A percentile compares a stretch with the other conserved stretches of the same genome.
These are phyloP conservation scores for Pseudogymnoascus sp. DNA, from an alignment of 2,329 filamentous ascomycete species.

Conservation along the genomic window DNA sequence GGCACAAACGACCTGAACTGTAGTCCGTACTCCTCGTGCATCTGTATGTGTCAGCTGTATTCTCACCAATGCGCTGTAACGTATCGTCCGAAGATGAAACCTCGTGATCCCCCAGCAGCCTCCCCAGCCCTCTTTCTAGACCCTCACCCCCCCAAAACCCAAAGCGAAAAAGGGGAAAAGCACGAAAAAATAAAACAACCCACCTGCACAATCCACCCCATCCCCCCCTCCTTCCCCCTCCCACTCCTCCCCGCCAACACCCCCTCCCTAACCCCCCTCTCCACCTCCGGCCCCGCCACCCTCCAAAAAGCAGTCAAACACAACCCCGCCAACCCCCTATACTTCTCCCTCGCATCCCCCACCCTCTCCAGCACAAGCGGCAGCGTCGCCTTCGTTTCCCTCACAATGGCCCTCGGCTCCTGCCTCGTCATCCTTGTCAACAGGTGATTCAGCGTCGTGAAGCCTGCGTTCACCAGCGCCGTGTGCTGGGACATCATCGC, in stretches of 20 bases:
- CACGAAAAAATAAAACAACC: constrained; percentile 16
- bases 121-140: constrained; percentile 20
- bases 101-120: not conserved
- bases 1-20: constrained; percentile 79
- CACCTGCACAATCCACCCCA: constrained; percentile 79
- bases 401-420: constrained; percentile 63
- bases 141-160: constrained; percentile 14
- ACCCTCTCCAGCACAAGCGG: constrained; percentile 74
- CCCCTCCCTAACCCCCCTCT: constrained; percentile 67
- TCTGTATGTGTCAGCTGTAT: constrained; percentile 38
- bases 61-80: constrained; percentile 5
- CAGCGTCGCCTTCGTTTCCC: constrained; percentile 63
- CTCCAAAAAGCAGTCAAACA: constrained; percentile 70
- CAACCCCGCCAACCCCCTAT: constrained; percentile 64
- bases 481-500: constrained; percentile 71
- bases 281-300: constrained; percentile 62
- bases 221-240: constrained; percentile 72
- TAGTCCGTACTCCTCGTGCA: constrained; percentile 71
- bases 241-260: constrained; percentile 75
- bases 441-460: constrained; percentile 80
- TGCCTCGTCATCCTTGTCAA: constrained; percentile 80
- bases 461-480: constrained; percentile 70
- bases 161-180: too few species aligned
- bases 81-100: not conserved
- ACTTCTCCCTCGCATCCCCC: constrained; percentile 80